Evolutionary conservation across 192 early-diverging fungal genomes (phyloP).

Genomic region (Rhizophagus clarus): DNA sequence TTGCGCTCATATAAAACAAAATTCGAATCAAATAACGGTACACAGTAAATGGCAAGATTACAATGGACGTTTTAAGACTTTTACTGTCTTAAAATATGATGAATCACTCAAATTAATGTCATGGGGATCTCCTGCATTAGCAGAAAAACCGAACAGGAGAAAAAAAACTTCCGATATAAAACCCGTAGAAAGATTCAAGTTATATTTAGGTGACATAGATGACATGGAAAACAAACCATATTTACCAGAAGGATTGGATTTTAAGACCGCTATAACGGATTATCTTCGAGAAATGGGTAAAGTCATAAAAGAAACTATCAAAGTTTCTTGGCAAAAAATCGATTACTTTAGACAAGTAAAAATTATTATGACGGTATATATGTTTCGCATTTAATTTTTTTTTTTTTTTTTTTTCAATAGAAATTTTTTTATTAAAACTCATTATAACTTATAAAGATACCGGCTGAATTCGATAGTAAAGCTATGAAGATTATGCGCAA

Average conservation of each 20-base stretch:
- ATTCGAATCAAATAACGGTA: not conserved
- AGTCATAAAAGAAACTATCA: not conserved
- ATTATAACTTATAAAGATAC: slow-evolving; percentile 34
- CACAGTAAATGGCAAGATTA: not conserved
- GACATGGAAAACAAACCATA: slow-evolving; percentile 3
- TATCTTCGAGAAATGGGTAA: slow-evolving; percentile 8
- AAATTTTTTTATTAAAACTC: not conserved
- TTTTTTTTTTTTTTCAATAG: not conserved
- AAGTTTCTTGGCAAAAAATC: not conserved
- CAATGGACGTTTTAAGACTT: not conserved
- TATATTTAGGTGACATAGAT: not conserved
- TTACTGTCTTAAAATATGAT: slow-evolving; percentile 10
- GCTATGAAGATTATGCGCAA: slow-evolving; percentile 57
- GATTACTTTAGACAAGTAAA: slow-evolving; percentile 1
- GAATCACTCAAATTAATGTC: not conserved
- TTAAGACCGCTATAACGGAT: slow-evolving; percentile 1
- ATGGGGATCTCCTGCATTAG: slow-evolving; percentile 7
- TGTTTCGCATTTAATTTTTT: too few species aligned
- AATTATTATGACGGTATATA: slow-evolving; percentile 4
- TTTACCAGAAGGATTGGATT: not conserved
- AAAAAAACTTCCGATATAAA: not conserved
- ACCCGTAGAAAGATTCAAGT: slow-evolving; percentile 13
- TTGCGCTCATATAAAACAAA: not conserved
- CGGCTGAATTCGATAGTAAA: not conserved
- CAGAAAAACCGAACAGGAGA: not conserved